Evolutionary conservation across 352 stramenopile genomes (phyloP).

Genomic region (Plasmopara viticola): DNA sequence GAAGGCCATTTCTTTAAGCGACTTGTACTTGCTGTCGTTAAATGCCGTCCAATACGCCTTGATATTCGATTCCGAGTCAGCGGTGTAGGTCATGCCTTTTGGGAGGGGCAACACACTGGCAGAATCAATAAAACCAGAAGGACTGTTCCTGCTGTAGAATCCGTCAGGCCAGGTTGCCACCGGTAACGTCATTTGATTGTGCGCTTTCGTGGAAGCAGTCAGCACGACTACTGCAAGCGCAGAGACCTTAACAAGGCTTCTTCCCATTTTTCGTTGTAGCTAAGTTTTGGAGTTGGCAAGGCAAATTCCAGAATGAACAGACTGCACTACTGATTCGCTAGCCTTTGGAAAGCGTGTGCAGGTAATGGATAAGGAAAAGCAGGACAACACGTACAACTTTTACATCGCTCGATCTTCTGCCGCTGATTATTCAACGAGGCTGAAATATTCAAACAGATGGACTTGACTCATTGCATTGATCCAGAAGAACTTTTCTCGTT

Average conservation of each 20-base stretch:
- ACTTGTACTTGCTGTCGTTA: slow-evolving; percentile 38
- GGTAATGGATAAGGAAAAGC: too few species aligned
- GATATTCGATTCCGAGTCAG: slow-evolving; percentile 17
- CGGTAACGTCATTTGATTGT: slow-evolving; percentile 35
- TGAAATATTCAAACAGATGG: too few species aligned
- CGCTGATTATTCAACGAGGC: too few species aligned
- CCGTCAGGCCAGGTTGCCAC: slow-evolving; percentile 25
- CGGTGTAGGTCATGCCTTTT: slow-evolving; percentile 24
- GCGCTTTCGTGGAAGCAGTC: slow-evolving; percentile 8
- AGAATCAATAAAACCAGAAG: slow-evolving; percentile 19
- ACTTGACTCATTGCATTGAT: too few species aligned
- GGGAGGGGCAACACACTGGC: slow-evolving; percentile 17
- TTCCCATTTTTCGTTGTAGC: neutral
- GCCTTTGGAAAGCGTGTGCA: neutral
- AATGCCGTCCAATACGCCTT: slow-evolving; percentile 32
- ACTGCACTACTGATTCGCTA: neutral
- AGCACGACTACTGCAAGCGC: slow-evolving; percentile 5
- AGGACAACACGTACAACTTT: too few species aligned
- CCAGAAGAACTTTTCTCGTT: too few species aligned
- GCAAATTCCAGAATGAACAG: neutral
- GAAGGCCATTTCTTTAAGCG: slow-evolving; percentile 32
- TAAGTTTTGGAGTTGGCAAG: slow-evolving; percentile 10
- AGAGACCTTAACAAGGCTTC: slow-evolving; percentile 5
- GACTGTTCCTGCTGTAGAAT: slow-evolving; percentile 22
- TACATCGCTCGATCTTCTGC: too few species aligned